Evolutionary conservation across 1,139 yeast species (phyloP).

Genomic region (Candida sojae): DNA sequence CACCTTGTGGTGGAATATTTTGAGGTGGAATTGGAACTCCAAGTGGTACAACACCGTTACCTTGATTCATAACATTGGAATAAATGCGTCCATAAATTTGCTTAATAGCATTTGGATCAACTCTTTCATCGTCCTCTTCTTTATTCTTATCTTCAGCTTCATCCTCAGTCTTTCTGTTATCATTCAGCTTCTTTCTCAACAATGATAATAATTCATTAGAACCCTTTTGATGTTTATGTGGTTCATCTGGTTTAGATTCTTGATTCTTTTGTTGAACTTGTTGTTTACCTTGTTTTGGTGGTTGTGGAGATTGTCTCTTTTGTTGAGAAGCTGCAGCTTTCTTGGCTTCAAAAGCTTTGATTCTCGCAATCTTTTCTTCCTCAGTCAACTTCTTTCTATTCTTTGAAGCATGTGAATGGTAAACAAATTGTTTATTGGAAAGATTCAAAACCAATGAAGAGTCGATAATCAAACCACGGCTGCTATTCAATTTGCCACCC

Average conservation of each 20-base stretch:
- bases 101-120: conserved; percentile 44
- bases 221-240: conserved; percentile 14
- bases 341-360: conserved; percentile 22
- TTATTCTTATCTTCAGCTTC: conserved; percentile 11
- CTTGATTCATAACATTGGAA: conserved; percentile 45
- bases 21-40: conserved; percentile 16
- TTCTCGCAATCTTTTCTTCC: conserved; percentile 23
- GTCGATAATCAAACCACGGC: conserved; percentile 83
- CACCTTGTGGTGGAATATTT: conserved; percentile 17
- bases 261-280: conserved; percentile 7
- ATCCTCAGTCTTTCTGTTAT: background rate
- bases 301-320: background rate
- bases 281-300: conserved; percentile 5
- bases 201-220: conserved; percentile 40
- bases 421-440: conserved; percentile 71
- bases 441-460: conserved; percentile 81
- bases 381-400: conserved; percentile 34
- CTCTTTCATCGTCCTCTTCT: conserved; percentile 17
- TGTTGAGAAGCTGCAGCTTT: conserved; percentile 11
- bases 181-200: conserved; percentile 24
- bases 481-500: conserved; percentile 74
- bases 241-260: conserved; percentile 6
- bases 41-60: conserved; percentile 24
- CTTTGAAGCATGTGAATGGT: conserved; percentile 69
- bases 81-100: conserved; percentile 53